Evolutionary conservation across 2,329 filamentous ascomycete species (phyloP).

Genomic region (Colletotrichum paranaense): DNA sequence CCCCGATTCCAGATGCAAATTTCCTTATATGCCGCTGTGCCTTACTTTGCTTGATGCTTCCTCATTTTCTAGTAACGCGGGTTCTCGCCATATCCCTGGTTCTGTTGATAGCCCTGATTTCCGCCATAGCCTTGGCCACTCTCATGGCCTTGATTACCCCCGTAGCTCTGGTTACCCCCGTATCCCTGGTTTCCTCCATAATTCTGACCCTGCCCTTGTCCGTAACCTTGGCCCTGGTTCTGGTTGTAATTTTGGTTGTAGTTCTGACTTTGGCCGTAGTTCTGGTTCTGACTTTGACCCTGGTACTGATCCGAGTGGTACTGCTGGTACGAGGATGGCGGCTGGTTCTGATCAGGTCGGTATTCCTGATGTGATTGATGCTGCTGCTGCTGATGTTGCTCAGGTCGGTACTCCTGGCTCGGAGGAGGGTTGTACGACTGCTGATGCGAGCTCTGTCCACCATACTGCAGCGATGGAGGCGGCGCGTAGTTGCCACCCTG

Average conservation of each 20-base stretch:
- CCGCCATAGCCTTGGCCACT: constrained; percentile 39
- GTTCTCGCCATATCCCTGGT: constrained; percentile 35
- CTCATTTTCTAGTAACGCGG: no score
- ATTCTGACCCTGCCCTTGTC: background rate
- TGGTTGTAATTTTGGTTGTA: constrained; percentile 33
- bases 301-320: constrained; percentile 33
- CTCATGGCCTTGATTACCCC: constrained; percentile 26
- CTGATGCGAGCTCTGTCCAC: constrained; percentile 39
- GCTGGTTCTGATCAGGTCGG: constrained; percentile 30
- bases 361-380: constrained; percentile 34
- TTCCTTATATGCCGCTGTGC: no score
- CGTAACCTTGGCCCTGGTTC: constrained; percentile 1
- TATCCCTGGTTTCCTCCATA: constrained; percentile 32
- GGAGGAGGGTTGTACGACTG: constrained; percentile 42
- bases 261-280: constrained; percentile 13
- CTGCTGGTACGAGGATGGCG: constrained; percentile 37
- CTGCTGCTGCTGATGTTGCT: constrained; percentile 20
- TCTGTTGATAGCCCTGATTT: constrained; percentile 34
- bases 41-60: no score
- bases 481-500: constrained; percentile 39
- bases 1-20: no score
- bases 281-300: constrained; percentile 32
- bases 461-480: constrained; percentile 29
- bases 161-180: constrained; percentile 31
- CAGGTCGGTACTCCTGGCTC: constrained; percentile 32